These are phyloP conservation scores for Papiliotrema laurentii DNA, from an alignment of 1,284 basidiomycete species.

Conservation along the genomic window DNA sequence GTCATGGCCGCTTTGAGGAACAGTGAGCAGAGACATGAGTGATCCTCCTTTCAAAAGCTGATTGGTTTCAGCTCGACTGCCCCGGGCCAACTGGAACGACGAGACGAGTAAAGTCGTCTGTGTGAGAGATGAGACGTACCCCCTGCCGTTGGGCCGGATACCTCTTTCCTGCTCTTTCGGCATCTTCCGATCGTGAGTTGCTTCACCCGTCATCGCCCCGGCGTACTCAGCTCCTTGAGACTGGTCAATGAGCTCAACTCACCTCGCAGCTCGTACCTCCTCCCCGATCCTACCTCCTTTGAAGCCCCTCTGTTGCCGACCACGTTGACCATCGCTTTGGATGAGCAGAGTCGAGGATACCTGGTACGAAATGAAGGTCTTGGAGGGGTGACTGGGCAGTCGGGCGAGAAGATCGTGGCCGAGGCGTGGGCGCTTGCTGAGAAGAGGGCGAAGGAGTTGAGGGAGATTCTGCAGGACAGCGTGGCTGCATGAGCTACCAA, in stretches of 20 bases:
- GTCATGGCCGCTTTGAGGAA: slow-evolving; percentile 80
- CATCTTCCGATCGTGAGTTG: slow-evolving; percentile 68
- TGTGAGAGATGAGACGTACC: slow-evolving; percentile 53
- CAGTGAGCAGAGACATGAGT: slow-evolving; percentile 54
- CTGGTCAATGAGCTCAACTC: not conserved
- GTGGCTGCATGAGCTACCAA: too few relatives aligned
- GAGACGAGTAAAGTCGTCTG: slow-evolving; percentile 65
- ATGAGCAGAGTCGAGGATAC: slow-evolving; percentile 55
- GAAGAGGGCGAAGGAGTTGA: slow-evolving; percentile 28
- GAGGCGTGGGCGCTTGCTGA: slow-evolving; percentile 38
- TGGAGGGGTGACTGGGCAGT: slow-evolving; percentile 53
- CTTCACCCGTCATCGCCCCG: too few relatives aligned
- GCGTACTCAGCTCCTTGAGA: not conserved
- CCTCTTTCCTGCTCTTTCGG: slow-evolving; percentile 72
- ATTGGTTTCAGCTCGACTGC: slow-evolving; percentile 65
- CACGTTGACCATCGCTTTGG: slow-evolving; percentile 61
- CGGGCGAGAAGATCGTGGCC: slow-evolving; percentile 30
- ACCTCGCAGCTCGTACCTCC: slow-evolving; percentile 55
- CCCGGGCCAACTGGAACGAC: slow-evolving; percentile 66
- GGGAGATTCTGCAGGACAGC: slow-evolving; percentile 18
- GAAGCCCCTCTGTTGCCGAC: slow-evolving; percentile 80
- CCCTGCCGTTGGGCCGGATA: slow-evolving; percentile 51
- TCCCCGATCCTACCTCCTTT: slow-evolving; percentile 82
- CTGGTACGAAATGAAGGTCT: slow-evolving; percentile 55
- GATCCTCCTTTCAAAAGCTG: not conserved